phyloP scores from a whole-genome alignment of 163 green algal species.

The Scenedesmus sp. region DNA sequence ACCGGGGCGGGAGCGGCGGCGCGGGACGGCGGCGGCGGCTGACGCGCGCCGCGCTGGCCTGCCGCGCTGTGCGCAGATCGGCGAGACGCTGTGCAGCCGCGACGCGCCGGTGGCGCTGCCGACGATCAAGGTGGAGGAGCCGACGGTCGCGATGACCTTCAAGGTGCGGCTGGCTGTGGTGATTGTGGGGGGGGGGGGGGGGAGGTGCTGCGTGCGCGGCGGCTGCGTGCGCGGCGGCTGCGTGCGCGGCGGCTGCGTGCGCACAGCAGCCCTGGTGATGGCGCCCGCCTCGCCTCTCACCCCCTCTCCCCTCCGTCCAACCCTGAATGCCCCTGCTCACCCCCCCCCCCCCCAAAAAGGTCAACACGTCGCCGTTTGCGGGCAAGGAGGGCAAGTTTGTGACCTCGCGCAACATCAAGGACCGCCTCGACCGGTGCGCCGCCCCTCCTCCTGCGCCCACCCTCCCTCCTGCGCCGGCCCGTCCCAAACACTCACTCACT shows the following conservation, averaged over 20 bases:
- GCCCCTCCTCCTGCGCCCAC: background rate
- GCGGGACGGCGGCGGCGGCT: too few relatives aligned
- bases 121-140: slow-evolving; percentile 98
- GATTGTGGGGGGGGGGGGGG: background rate
- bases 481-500: too few relatives aligned
- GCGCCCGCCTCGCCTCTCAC: too few relatives aligned
- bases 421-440: slow-evolving; percentile 72
- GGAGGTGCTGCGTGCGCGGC: background rate
- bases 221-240: background rate
- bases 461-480: too few relatives aligned
- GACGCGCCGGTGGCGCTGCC: slow-evolving; percentile 79
- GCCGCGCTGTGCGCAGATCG: too few relatives aligned
- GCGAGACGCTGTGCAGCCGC: slow-evolving; percentile 91
- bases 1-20: too few relatives aligned
- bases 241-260: background rate
- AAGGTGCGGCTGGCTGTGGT: slow-evolving; percentile 42
- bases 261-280: background rate
- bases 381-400: slow-evolving; percentile 97
- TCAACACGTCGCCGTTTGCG: slow-evolving; percentile 98
- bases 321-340: background rate
- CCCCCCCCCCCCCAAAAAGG: too few relatives aligned
- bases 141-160: slow-evolving; percentile 99
- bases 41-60: too few relatives aligned
- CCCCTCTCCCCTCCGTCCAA: background rate
- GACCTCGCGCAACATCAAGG: slow-evolving; percentile 74